Base-by-base conservation (phyloP, 306 rosid genomes). In the Castanea crenata region DNA sequence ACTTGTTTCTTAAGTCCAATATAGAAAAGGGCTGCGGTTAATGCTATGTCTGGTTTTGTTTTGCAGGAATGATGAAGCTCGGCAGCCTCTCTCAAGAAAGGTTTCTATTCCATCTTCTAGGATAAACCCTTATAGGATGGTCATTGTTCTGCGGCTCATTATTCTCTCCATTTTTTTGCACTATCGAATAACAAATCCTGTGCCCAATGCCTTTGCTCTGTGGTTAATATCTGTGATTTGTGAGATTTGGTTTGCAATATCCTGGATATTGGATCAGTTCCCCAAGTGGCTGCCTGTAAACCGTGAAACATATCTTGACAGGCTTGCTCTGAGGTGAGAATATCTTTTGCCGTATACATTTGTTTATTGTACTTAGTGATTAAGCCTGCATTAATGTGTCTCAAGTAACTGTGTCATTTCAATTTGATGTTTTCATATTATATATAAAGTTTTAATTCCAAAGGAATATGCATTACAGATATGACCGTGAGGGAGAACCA, bases 211-310 rank as follows among this genome's bases (percentile, higher is more conserved):
- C 61, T 92, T 71, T 74, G 87, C 92, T 16, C 79, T 95, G 79
- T 95, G 99, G 99, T 73, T 95, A 72, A 78, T 92, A 80, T 95
- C 98, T 3, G 99, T 95, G 80, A 92, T 95, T 72, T 95, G 99
- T 83, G 99, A 95, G 92, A 90, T 95, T 80, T 95, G 99, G 99
- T 95, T 95, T 72, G 98, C 99, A 52, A 80, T 95, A 0, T 95
- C 99, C 59, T 95, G 99, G 99, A 92, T 95, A 76, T 86, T 95
- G 70, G 99, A 95, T 95, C 99, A 95, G 86, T 91, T 95, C 76
- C 99, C 97, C 0, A 95, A 95, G 88, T 95, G 99, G 99, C 88
- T 92, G 38, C 98, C 99, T 18, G 94, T 95, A 15, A 95, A 95
- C 86, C 99, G 99, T 20, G 97, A 95, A 80, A 95, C 99, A 63